Percentiles rank a stretch among this genome's conserved stretches.
These are phyloP conservation scores for Theileria parva DNA, from an alignment of 169 alveolate genomes.

Conservation along the genomic window DNA sequence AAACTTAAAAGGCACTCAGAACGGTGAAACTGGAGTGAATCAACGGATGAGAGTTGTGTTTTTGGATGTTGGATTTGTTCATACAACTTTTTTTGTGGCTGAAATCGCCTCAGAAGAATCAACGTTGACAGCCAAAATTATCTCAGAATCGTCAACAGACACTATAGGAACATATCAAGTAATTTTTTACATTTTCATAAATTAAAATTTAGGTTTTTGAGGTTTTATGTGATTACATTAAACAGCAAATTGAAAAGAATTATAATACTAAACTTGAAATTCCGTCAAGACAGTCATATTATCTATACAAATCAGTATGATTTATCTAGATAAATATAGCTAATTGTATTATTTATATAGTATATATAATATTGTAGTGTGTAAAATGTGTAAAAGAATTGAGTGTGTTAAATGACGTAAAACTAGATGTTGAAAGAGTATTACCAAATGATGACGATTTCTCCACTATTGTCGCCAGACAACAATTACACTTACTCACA, in stretches of 20 bases:
- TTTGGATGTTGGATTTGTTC: conserved; percentile 63
- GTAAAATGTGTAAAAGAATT: conserved; percentile 58
- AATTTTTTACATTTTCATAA: background rate
- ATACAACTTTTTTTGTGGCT: conserved; percentile 54
- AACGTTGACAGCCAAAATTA: conserved; percentile 6
- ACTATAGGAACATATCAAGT: conserved; percentile 51
- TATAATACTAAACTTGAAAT: conserved; percentile 3
- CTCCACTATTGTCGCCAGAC: conserved; percentile 24
- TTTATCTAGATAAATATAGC: background rate
- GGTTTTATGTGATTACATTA: conserved; percentile 21
- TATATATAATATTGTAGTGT: conserved; percentile 15
- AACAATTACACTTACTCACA: too few relatives aligned
- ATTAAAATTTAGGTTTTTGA: conserved; percentile 31
- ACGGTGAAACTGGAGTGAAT: background rate
- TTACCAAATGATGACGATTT: conserved; percentile 56
- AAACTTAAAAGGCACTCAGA: background rate
- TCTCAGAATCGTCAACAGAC: conserved; percentile 48
- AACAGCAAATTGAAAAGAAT: conserved; percentile 6
- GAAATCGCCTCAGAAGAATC: conserved; percentile 33
- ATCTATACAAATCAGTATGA: conserved; percentile 32
- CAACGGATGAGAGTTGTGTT: conserved; percentile 44
- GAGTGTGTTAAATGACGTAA: conserved; percentile 47
- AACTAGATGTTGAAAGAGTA: conserved; percentile 54
- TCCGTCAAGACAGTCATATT: conserved; percentile 50
- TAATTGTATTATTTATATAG: background rate